These are phyloP conservation scores for Orbilia quercus DNA, from an alignment of 2,329 filamentous ascomycete genomes.

Conservation along the genomic window DNA sequence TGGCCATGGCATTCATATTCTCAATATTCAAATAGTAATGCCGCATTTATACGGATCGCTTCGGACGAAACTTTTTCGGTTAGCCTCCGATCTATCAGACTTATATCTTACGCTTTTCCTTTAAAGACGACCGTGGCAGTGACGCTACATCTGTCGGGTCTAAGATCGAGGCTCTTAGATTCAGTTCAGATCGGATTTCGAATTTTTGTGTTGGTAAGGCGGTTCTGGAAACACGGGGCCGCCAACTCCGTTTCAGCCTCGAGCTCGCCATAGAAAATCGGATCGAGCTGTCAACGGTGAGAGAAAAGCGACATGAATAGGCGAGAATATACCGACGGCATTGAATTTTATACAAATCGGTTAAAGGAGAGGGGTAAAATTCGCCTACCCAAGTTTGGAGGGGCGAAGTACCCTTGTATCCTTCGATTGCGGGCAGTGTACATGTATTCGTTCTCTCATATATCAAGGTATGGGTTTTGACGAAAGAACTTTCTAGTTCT, in stretches of 20 bases:
- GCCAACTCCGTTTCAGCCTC: slow-evolving; percentile 43
- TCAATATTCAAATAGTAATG: slow-evolving; percentile 3
- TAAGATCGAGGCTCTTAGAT: slow-evolving; percentile 15
- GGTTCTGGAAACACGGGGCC: slow-evolving; percentile 43
- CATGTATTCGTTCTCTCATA: background rate
- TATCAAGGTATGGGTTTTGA: background rate
- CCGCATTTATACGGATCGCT: background rate
- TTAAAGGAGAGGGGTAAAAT: slow-evolving; percentile 5
- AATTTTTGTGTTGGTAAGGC: slow-evolving; percentile 29
- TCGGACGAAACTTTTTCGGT: slow-evolving; percentile 8
- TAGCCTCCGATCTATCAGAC: slow-evolving; percentile 35
- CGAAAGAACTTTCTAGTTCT: slow-evolving; percentile 4
- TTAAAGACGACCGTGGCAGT: slow-evolving; percentile 38
- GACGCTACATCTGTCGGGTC: slow-evolving; percentile 5
- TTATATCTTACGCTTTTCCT: slow-evolving; percentile 10
- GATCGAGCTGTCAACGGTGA: slow-evolving; percentile 4
- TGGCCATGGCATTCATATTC: slow-evolving; percentile 13
- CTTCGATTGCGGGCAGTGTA: slow-evolving; percentile 7
- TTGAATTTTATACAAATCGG: slow-evolving; percentile 6
- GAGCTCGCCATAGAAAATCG: slow-evolving; percentile 2
- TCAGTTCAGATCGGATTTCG: background rate
- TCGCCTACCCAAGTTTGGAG: slow-evolving; percentile 51
- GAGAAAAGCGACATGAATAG: slow-evolving; percentile 22
- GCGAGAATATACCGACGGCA: slow-evolving; percentile 22
- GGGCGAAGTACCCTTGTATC: slow-evolving; percentile 23